phyloP scores from a whole-genome alignment of 495 filamentous ascomycete species.

The Penicillium silybi region DNA sequence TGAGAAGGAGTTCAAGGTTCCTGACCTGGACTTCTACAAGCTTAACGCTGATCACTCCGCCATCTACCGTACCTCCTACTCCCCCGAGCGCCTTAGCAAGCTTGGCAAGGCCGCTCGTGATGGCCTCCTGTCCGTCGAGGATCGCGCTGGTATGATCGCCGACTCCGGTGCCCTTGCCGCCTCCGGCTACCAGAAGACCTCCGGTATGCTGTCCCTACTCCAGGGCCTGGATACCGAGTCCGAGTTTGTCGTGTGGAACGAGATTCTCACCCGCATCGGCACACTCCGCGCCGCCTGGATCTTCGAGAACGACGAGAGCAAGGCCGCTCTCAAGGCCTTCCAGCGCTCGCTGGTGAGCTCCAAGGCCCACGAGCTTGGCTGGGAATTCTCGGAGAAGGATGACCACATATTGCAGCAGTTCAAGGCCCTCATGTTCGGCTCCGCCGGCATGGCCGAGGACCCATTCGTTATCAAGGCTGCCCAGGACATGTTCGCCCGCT shows the following conservation, averaged over 20 bases:
- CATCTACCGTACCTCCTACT: constrained; percentile 62
- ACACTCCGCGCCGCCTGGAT: constrained; percentile 78
- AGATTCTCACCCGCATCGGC: constrained; percentile 73
- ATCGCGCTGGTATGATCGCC: constrained; percentile 92
- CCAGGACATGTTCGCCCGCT: constrained; percentile 61
- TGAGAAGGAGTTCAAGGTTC: constrained; percentile 66
- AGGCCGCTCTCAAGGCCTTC: constrained; percentile 76
- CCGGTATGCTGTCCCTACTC: constrained; percentile 78
- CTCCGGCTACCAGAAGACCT: constrained; percentile 90
- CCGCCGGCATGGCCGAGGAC: constrained; percentile 58
- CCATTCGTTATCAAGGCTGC: constrained; percentile 54
- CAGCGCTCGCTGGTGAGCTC: constrained; percentile 67
- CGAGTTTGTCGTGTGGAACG: constrained; percentile 92
- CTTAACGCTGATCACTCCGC: constrained; percentile 65
- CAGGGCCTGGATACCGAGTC: constrained; percentile 78
- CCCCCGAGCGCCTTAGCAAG: constrained; percentile 56
- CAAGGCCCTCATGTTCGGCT: constrained; percentile 63
- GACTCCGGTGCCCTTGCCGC: constrained; percentile 88
- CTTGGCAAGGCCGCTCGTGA: constrained; percentile 73
- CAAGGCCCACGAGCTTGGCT: constrained; percentile 82
- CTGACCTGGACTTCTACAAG: constrained; percentile 62
- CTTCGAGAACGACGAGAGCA: constrained; percentile 73
- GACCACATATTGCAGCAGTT: constrained; percentile 87
- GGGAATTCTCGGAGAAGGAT: constrained; percentile 78
- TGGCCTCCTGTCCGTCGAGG: constrained; percentile 84